Conservation (phyloP, 2,329 filamentous ascomycete species). For the Microsporum audouinii region DNA sequence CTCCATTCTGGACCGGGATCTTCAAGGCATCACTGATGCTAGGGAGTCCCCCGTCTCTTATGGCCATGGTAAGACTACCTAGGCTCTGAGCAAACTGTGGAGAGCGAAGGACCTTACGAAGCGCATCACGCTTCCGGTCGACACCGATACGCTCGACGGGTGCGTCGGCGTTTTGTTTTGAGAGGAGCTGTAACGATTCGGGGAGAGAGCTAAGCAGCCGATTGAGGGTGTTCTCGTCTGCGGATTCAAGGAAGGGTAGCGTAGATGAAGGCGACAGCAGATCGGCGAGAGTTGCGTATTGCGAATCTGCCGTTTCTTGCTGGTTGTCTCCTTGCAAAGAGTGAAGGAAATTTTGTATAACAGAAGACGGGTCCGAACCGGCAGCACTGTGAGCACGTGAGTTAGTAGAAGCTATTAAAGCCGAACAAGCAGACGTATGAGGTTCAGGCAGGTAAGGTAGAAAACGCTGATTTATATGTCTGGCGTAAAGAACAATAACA, state of each 20-base stretch:
- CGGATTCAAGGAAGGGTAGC: conserved; percentile 61
- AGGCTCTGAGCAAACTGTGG: conserved; percentile 87
- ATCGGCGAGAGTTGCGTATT: conserved; percentile 75
- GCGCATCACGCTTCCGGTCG: conserved; percentile 65
- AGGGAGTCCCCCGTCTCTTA: conserved; percentile 81
- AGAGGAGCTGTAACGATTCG: conserved; percentile 62
- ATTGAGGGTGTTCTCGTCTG: conserved; percentile 55
- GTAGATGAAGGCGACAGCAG: conserved; percentile 69
- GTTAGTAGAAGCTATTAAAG: neutral
- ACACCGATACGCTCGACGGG: conserved; percentile 63
- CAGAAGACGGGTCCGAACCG: conserved; percentile 58
- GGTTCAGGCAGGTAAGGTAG: neutral
- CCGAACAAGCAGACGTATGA: neutral
- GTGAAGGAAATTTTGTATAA: conserved; percentile 78
- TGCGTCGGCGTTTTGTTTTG: conserved; percentile 53
- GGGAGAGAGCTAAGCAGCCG: conserved; percentile 68
- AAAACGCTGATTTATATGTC: neutral
- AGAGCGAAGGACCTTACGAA: conserved; percentile 72
- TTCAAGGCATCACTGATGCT: conserved; percentile 78
- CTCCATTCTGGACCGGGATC: conserved; percentile 72
- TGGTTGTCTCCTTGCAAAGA: conserved; percentile 52
- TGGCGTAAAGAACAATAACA: neutral
- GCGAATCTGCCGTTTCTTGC: conserved; percentile 44
- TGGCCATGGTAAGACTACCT: conserved; percentile 70
- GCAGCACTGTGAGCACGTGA: conserved; percentile 42